phyloP scores from a whole-genome alignment of 129 eudicot species.

The Flaveria bidentis region DNA sequence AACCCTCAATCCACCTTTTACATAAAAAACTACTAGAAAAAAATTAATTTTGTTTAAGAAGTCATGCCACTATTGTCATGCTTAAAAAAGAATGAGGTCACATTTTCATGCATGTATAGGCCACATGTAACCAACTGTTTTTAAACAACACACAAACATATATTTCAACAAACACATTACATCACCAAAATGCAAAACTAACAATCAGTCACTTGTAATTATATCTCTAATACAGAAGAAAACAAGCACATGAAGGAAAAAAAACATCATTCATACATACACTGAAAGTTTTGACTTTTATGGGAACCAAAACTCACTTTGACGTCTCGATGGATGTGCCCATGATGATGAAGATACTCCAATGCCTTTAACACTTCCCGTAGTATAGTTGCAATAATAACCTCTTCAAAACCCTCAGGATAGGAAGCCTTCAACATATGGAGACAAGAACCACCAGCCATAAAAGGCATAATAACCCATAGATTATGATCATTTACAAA shows the following conservation, averaged over 20 bases:
- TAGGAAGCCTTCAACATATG: slow-evolving; percentile 49
- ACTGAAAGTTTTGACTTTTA: slow-evolving; percentile 4
- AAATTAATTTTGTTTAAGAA: neutral
- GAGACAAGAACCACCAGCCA: slow-evolving; percentile 69
- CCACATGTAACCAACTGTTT: slow-evolving; percentile 5
- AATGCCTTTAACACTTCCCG: slow-evolving; percentile 61
- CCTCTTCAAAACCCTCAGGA: slow-evolving; percentile 60
- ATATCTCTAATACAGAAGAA: slow-evolving; percentile 5
- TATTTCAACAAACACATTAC: neutral
- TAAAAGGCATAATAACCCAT: slow-evolving; percentile 71
- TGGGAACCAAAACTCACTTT: slow-evolving; percentile 37
- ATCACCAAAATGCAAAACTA: slow-evolving; percentile 10
- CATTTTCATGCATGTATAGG: slow-evolving; percentile 14
- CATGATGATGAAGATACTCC: slow-evolving; percentile 67
- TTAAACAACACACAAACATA: slow-evolving; percentile 5
- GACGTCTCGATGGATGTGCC: slow-evolving; percentile 64
- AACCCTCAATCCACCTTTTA: neutral
- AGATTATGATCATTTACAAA: slow-evolving; percentile 47
- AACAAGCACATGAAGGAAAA: neutral
- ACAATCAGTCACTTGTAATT: neutral
- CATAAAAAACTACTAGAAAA: neutral
- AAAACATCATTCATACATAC: neutral
- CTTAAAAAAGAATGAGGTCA: neutral
- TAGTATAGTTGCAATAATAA: slow-evolving; percentile 57
- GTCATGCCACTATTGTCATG: neutral